These are phyloP conservation scores for Tolypocladium ophioglossoides DNA, from an alignment of 2,329 filamentous ascomycete genomes.

Conservation along the genomic window DNA sequence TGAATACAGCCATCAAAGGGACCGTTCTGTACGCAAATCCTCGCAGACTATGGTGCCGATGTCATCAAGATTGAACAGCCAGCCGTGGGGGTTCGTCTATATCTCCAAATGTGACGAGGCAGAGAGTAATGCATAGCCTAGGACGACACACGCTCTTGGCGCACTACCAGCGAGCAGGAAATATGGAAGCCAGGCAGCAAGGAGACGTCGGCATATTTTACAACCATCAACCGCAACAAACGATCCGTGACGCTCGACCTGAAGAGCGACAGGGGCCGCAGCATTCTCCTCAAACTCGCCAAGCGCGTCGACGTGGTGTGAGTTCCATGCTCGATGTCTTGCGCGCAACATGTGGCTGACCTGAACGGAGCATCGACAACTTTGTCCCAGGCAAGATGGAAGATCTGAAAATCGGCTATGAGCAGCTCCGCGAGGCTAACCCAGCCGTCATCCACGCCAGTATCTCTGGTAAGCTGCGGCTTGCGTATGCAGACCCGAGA, in stretches of 20 bases:
- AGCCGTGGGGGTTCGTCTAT: not conserved
- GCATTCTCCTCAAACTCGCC: conserved; percentile 23
- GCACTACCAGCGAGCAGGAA: conserved; percentile 10
- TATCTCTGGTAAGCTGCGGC: conserved; percentile 17
- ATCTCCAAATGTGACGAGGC: not conserved
- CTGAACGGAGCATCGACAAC: conserved; percentile 23
- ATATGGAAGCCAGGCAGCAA: conserved; percentile 11
- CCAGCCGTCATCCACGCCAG: conserved; percentile 29
- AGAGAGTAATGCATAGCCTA: not conserved
- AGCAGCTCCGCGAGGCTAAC: conserved; percentile 22
- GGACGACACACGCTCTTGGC: conserved; percentile 11
- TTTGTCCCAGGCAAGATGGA: conserved; percentile 31
- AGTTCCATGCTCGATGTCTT: not conserved
- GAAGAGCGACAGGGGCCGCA: conserved; percentile 15
- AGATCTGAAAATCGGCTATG: conserved; percentile 27
- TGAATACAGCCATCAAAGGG: too few relatives aligned
- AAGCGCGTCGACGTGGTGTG: conserved; percentile 26
- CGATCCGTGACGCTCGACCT: conserved; percentile 23
- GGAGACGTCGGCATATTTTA: conserved; percentile 31
- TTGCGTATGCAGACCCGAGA: not conserved
- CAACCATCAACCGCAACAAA: conserved; percentile 33
- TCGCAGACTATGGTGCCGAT: conserved; percentile 32
- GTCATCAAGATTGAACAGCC: conserved; percentile 31
- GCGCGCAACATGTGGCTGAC: not conserved
- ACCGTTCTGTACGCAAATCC: conserved; percentile 30